Percentiles rank a stretch among this genome's conserved stretches.
Evolutionary conservation across 345 rosid genomes (phyloP).

Genomic region (Populus nigra): DNA sequence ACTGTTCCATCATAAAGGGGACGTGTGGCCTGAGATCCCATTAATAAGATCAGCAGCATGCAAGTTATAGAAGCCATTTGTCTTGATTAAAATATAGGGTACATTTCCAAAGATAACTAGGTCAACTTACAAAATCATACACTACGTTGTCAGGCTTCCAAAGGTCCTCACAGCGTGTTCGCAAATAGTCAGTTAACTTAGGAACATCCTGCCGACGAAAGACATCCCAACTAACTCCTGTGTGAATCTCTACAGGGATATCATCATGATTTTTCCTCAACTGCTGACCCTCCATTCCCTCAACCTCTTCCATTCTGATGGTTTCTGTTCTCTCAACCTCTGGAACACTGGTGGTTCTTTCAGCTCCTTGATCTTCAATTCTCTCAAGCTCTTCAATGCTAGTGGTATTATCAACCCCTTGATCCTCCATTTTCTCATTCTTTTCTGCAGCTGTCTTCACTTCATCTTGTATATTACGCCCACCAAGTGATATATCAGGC

Average conservation of each 20-base stretch:
- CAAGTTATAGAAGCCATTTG: constrained; percentile 12
- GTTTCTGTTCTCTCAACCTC: neutral
- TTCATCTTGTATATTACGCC: constrained; percentile 29
- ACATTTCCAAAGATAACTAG: constrained; percentile 8
- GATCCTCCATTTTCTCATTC: constrained; percentile 36
- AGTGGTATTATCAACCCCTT: constrained; percentile 24
- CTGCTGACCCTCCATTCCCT: constrained; percentile 18
- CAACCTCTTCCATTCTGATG: neutral
- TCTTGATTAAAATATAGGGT: neutral
- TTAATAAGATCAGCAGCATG: constrained; percentile 21
- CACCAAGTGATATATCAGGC: constrained; percentile 32
- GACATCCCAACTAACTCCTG: constrained; percentile 81
- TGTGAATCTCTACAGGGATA: constrained; percentile 19
- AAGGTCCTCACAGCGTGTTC: constrained; percentile 40
- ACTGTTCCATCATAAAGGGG: constrained; percentile 64
- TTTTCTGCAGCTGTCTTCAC: constrained; percentile 25
- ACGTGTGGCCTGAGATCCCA: constrained; percentile 46
- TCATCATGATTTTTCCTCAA: constrained; percentile 17
- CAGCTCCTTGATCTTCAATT: constrained; percentile 17
- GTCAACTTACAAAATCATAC: constrained; percentile 51
- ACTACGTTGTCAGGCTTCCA: constrained; percentile 25
- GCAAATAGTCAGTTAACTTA: constrained; percentile 57
- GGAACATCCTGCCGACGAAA: constrained; percentile 79
- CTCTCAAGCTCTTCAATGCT: neutral
- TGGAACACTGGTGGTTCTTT: neutral